Evolutionary conservation across 768 basidiomycete genomes (phyloP), one percentile per base, ranked within the genome.

Genomic region (Boletus huronensis): DNA sequence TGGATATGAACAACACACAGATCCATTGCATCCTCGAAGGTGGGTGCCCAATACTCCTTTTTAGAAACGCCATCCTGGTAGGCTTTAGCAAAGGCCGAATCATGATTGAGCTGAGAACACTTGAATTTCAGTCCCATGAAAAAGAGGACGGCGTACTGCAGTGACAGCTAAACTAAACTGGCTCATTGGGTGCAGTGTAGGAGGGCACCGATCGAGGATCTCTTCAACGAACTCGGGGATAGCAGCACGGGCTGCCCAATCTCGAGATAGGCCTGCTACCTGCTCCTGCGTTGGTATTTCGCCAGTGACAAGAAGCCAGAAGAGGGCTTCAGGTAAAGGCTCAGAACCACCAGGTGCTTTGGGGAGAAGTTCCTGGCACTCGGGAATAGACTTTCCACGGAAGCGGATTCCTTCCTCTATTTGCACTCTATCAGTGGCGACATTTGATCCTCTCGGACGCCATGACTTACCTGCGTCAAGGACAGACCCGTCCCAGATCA

Each of bases 401-500:
- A 98, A 98, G 62, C 96, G 92, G 67, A 98, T 98, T 54, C 96
- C 96, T 79, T 97, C 94, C 68, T 95, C 90, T 90, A 62, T 8
- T 58, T 23, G 34, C 41, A 60, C 23, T 26, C 49, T 16, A 5
- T 55, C 4, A 47, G 39, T 19, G 14, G 23, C 8, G 5, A 35
- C 9, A 17, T 17, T n/a, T 21, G 26, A 8, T 13, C 19, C 6
- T 3, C 26, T 32, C 9, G 9, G 34, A 51, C 16, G 31, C 10
- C 7, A 44, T 42, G 9, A 72, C 82, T 53, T 50, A 88, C 90
- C 88, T 50, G 96, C 83, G 70, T 98, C 96, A 59, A 98, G 85
- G 56, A 98, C 96, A 52, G 96, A 98, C 57, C 90, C 96, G 60
- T 98, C 96, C 96, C 96, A 98, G 64, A 98, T 93, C 62, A 98